Base-by-base conservation (phyloP, 129 eudicot species). In the Tagetes patula region DNA sequence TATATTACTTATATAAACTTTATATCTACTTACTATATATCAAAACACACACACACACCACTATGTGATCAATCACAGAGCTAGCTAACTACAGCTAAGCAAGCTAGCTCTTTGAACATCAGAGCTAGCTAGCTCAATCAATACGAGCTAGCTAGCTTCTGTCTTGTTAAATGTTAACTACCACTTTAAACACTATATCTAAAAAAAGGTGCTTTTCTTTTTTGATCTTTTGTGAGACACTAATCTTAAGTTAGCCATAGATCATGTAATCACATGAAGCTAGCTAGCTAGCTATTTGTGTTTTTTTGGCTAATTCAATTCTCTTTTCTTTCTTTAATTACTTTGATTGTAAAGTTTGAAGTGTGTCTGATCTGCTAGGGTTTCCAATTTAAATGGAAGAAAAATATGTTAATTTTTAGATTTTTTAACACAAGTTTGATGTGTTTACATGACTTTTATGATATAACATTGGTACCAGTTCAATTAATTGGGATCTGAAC, bases 341-440 rank as follows among this genome's bases (percentile, higher is more conserved):
- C 70, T 74, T 64, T 79, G 27, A 45, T 41, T 66, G 69, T 47
- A 84, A 79, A 77, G 82, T 46, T 69, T 69, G 62, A 65, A 45
- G 56, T 75, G 43, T 64, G 55, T 64, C 76, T 76, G 83, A 87
- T 84, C 73, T 71, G 59, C 83, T 81, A 84, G 91, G 88, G 86
- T 84, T 86, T 11, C 66, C 55, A 56, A 12, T 41, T 66, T 58
- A 7, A 72, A 47, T 2, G 66, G 10, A 41, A 58, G 67, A 31
- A 4, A 20, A 20, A 20, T 0, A 20, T 20, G 27, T 20, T 20
- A 20, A 0, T 20, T 20, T 20, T 20, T 20, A 20, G 27, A 20
- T 20, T 20, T 20, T 20, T 20, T 20, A 20, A 20, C 27, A 20
- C 27, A 20, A 20, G 27, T 20, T 20, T 20, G 27, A 20, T 20